Conservation (phyloP, 2,329 filamentous ascomycete species). For the Aspergillus sp. region DNA sequence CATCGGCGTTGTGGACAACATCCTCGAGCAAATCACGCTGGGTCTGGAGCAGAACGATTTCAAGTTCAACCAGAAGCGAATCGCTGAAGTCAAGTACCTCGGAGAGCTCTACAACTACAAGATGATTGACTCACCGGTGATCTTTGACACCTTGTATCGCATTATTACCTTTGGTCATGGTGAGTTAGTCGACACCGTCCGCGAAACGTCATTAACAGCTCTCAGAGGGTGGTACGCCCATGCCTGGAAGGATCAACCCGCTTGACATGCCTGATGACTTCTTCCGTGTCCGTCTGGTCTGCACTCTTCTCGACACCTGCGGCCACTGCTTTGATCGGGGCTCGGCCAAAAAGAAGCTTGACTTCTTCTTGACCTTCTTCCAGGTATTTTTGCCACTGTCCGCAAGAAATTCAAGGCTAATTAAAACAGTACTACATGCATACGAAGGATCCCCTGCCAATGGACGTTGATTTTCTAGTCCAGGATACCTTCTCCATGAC, state of each 20-base stretch:
- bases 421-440: constrained; percentile 81
- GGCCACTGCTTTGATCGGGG: constrained; percentile 96
- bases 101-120: constrained; percentile 97
- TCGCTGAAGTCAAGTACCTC: constrained; percentile 94
- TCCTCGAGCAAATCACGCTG: constrained; percentile 83
- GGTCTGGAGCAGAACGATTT: constrained; percentile 96
- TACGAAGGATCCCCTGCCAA: constrained; percentile 83
- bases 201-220: constrained; percentile 2
- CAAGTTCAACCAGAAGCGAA: constrained; percentile 90
- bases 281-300: constrained; percentile 89
- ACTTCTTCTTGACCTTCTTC: constrained; percentile 95
- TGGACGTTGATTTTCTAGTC: constrained; percentile 96
- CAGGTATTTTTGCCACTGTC: constrained; percentile 57
- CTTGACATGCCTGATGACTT: constrained; percentile 92
- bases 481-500: constrained; percentile 86
- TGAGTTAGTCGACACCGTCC: constrained; percentile 36
- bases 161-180: constrained; percentile 90
- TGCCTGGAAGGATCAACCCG: constrained; percentile 72
- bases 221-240: constrained; percentile 71
- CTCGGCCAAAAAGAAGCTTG: constrained; percentile 90
- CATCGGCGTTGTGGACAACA: constrained; percentile 85
- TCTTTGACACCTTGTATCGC: constrained; percentile 94
- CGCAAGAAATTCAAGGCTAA: background rate
- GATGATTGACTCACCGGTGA: constrained; percentile 90
- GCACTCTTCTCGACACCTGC: constrained; percentile 89